These are phyloP conservation scores for Gossypium sturtianum DNA, from an alignment of 345 rosid genomes.

Conservation along the genomic window DNA sequence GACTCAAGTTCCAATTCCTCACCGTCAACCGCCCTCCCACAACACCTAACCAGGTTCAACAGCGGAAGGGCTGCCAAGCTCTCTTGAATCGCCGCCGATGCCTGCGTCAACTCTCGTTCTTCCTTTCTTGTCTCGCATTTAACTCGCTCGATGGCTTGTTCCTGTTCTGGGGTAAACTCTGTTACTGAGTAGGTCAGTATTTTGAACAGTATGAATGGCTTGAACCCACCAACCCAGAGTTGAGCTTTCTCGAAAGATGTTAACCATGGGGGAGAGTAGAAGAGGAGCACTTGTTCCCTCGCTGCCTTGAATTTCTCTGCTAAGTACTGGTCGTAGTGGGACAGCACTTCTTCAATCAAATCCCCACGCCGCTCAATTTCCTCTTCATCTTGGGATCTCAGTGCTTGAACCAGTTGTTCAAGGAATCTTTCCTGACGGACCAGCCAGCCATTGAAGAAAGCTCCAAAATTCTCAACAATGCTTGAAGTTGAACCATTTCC, in stretches of 20 bases:
- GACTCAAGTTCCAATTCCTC: slow-evolving; percentile 16
- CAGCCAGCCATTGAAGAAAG: slow-evolving; percentile 35
- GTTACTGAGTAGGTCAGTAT: slow-evolving; percentile 13
- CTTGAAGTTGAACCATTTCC: background rate
- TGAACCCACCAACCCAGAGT: slow-evolving; percentile 37
- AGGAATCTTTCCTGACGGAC: slow-evolving; percentile 14
- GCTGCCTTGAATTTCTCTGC: slow-evolving; percentile 22
- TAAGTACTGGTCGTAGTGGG: slow-evolving; percentile 26
- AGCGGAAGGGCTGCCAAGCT: slow-evolving; percentile 28
- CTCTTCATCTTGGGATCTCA: background rate
- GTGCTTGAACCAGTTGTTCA: slow-evolving; percentile 19
- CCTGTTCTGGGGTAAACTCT: slow-evolving; percentile 26
- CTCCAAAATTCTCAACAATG: slow-evolving; percentile 9
- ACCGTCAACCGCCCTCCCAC: slow-evolving; percentile 11
- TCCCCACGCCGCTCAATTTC: background rate
- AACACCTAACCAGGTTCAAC: slow-evolving; percentile 12
- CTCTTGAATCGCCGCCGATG: slow-evolving; percentile 39
- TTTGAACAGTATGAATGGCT: slow-evolving; percentile 29
- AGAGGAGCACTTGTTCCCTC: slow-evolving; percentile 19
- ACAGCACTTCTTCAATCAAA: slow-evolving; percentile 23
- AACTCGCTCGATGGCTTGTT: slow-evolving; percentile 17
- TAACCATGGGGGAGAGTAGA: slow-evolving; percentile 42
- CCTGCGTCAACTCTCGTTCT: slow-evolving; percentile 31
- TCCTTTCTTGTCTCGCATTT: slow-evolving; percentile 17
- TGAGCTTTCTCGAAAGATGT: slow-evolving; percentile 27